phyloP scores from a whole-genome alignment of 306 rosid genomes.

The Lupinus albus region DNA sequence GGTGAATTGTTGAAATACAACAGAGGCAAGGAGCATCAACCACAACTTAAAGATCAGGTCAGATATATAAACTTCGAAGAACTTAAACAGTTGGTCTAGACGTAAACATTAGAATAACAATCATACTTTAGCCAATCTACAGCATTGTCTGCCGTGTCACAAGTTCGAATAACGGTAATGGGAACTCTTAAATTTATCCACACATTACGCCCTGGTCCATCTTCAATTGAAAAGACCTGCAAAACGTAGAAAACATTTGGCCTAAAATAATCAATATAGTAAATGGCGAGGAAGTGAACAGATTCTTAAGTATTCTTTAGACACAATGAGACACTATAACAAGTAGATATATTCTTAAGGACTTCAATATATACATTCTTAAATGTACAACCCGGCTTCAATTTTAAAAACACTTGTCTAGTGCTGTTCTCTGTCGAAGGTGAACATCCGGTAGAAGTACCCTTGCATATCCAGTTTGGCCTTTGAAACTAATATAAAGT shows the following conservation, averaged over 20 bases:
- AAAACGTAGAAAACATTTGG: conserved; percentile 30
- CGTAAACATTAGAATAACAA: conserved; percentile 30
- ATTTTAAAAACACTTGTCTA: not conserved
- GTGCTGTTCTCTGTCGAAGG: not conserved
- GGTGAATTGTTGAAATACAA: not conserved
- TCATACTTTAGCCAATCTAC: conserved; percentile 94
- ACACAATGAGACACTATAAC: conserved; percentile 3
- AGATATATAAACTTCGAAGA: not conserved
- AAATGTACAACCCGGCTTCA: not conserved
- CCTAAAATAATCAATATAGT: not conserved
- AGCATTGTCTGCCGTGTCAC: conserved; percentile 51
- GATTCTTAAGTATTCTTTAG: not conserved
- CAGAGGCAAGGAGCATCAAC: conserved; percentile 1
- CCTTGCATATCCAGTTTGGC: conserved; percentile 31
- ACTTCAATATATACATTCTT: conserved; percentile 1
- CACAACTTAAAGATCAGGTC: not conserved
- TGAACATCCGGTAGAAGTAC: not conserved
- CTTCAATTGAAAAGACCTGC: conserved; percentile 87
- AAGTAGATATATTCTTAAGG: conserved; percentile 23
- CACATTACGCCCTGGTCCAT: conserved; percentile 67
- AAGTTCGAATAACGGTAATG: conserved; percentile 57
- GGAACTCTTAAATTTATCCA: conserved; percentile 78
- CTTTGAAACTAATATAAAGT: conserved; percentile 14
- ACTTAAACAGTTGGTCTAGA: conserved; percentile 4
- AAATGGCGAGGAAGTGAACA: conserved; percentile 3